These are phyloP conservation scores for Penicillium roqueforti DNA, from an alignment of 495 filamentous ascomycete genomes.

Conservation along the genomic window DNA sequence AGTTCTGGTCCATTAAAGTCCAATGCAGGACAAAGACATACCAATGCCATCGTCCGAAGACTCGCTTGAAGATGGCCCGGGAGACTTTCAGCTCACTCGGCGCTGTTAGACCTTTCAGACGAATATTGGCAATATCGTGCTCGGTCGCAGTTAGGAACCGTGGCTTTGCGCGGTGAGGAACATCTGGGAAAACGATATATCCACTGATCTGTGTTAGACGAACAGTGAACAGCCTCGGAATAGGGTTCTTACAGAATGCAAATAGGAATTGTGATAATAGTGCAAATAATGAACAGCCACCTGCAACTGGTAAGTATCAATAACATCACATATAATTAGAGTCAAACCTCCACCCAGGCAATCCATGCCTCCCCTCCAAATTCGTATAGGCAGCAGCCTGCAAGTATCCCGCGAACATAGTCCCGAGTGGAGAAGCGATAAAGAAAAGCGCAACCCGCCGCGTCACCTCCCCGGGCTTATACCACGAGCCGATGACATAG, in stretches of 20 bases:
- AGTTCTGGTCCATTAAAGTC: constrained; percentile 32
- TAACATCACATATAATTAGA: background rate
- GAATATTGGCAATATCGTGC: constrained; percentile 24
- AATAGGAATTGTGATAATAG: constrained; percentile 25
- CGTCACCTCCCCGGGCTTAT: constrained; percentile 24
- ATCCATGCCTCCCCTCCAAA: constrained; percentile 19
- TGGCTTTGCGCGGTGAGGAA: constrained; percentile 18
- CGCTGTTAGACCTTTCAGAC: constrained; percentile 25
- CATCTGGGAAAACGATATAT: constrained; percentile 19
- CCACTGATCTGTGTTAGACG: constrained; percentile 4
- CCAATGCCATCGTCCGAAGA: constrained; percentile 29
- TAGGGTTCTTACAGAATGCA: constrained; percentile 18
- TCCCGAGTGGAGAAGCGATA: constrained; percentile 21
- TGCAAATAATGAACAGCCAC: constrained; percentile 30
- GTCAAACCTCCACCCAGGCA: constrained; percentile 22
- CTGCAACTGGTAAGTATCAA: constrained; percentile 1
- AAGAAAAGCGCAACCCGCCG: constrained; percentile 26
- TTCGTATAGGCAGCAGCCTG: constrained; percentile 28
- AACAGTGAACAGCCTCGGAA: background rate
- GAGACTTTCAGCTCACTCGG: constrained; percentile 22
- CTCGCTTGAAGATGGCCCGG: constrained; percentile 19
- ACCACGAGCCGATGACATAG: constrained; percentile 29
- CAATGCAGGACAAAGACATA: constrained; percentile 29
- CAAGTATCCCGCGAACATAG: constrained; percentile 30
- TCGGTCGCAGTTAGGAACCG: constrained; percentile 23